Conservation (phyloP, 768 basidiomycete species). For the Lenzites betulinus region DNA sequence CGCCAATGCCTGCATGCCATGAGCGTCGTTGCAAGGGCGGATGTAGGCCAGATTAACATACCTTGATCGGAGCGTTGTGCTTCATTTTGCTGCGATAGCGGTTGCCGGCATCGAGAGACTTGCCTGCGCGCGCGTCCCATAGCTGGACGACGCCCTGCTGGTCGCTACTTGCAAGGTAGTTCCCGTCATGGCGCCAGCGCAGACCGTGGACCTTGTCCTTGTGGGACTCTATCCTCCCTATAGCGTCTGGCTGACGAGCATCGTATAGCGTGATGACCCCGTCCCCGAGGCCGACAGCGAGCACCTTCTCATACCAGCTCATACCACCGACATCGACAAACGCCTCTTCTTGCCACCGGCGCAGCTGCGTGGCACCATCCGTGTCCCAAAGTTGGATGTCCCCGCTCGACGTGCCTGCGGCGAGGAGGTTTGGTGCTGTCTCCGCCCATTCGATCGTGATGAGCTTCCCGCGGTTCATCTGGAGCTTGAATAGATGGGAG, state of each 20-base stretch:
- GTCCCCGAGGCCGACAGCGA: constrained; percentile 43
- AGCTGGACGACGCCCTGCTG: constrained; percentile 42
- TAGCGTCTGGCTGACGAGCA: constrained; percentile 33
- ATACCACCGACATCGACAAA: constrained; percentile 39
- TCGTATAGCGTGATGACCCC: constrained; percentile 43
- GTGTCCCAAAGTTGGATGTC: constrained; percentile 59
- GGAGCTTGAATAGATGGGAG: constrained; percentile 48
- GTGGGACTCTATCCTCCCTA: constrained; percentile 34
- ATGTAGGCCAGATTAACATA: constrained; percentile 17
- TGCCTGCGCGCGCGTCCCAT: constrained; percentile 45
- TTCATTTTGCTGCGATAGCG: constrained; percentile 42
- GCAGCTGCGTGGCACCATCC: constrained; percentile 27
- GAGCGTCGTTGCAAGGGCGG: not conserved
- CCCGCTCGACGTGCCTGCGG: constrained; percentile 54
- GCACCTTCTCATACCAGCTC: constrained; percentile 40
- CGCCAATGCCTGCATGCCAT: constrained; percentile 54
- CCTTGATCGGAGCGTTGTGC: constrained; percentile 48
- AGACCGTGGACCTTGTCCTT: constrained; percentile 41
- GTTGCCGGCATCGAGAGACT: constrained; percentile 33
- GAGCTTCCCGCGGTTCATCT: constrained; percentile 38
- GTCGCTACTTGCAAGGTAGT: constrained; percentile 44
- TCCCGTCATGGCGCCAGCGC: constrained; percentile 44
- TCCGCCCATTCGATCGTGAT: constrained; percentile 56
- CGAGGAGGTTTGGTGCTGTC: constrained; percentile 44
- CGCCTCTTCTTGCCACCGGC: constrained; percentile 29